Conservation (phyloP, 2,329 filamentous ascomycete species). For the Ophiocordyceps unilateralis region DNA sequence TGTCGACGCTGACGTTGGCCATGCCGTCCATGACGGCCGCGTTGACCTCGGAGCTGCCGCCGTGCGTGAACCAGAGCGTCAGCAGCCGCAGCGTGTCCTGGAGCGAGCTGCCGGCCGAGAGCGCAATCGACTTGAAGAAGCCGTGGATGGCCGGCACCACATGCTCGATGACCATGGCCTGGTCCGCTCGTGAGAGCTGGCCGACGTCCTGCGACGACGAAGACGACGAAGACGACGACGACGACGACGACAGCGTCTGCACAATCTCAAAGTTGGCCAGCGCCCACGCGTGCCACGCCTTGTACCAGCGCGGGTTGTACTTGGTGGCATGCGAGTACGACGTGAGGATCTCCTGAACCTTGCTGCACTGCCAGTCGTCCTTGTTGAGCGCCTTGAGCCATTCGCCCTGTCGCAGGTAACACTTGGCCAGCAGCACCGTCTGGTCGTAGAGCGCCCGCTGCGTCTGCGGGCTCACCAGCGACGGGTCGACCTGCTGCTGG, state of each 20-base stretch:
- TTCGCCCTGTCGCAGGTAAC: conserved; percentile 88
- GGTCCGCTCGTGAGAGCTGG: conserved; percentile 27
- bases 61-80: conserved; percentile 92
- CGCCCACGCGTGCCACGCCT: conserved; percentile 98
- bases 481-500: conserved; percentile 26
- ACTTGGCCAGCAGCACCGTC: conserved; percentile 71
- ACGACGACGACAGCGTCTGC: conserved; percentile 50
- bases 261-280: conserved; percentile 97
- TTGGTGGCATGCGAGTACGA: conserved; percentile 85
- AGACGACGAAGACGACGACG: background rate
- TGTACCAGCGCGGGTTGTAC: conserved; percentile 93
- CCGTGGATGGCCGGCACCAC: conserved; percentile 89
- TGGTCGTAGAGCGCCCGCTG: conserved; percentile 40
- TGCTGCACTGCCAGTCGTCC: conserved; percentile 75
- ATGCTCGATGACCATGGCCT: conserved; percentile 60
- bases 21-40: conserved; percentile 80
- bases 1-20: conserved; percentile 82
- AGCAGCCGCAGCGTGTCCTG: conserved; percentile 88
- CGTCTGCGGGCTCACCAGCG: conserved; percentile 28
- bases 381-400: conserved; percentile 81
- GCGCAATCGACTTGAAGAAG: conserved; percentile 92
- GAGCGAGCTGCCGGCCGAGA: conserved; percentile 81
- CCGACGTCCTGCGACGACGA: conserved; percentile 30
- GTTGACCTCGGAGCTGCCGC: conserved; percentile 76
- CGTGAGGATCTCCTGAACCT: conserved; percentile 74